These are phyloP conservation scores for Helotiales sp. DNA, from an alignment of 2,329 filamentous ascomycete species.

Conservation along the genomic window DNA sequence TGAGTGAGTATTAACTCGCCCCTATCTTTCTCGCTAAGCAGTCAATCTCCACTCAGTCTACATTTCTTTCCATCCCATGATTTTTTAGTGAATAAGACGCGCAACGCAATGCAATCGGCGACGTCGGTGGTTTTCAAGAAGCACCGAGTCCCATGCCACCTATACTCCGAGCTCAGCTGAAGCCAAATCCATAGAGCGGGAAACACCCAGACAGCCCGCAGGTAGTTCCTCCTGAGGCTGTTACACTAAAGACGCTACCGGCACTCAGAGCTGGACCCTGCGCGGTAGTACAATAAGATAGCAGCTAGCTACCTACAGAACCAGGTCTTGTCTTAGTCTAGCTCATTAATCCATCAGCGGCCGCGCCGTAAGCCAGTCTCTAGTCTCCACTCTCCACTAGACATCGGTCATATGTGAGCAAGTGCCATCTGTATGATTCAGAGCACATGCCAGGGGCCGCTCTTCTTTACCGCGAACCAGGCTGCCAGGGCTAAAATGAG, in stretches of 20 bases:
- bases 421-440: neutral
- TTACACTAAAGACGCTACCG: neutral
- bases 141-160: neutral
- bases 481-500: no score
- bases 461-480: neutral
- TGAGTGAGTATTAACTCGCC: no score
- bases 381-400: no score
- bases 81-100: neutral
- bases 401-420: neutral
- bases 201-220: neutral
- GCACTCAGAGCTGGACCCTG: neutral
- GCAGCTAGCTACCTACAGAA: no score
- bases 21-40: conserved; percentile 9
- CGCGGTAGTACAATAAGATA: conserved; percentile 1
- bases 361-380: neutral
- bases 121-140: neutral
- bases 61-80: neutral
- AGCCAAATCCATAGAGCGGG: neutral
- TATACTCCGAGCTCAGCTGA: neutral
- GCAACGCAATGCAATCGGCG: neutral
- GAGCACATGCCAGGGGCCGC: neutral
- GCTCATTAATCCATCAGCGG: neutral
- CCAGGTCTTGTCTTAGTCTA: neutral
- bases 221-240: neutral
- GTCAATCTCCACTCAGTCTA: neutral